phyloP scores from a whole-genome alignment of 78 protist species.

The slime mould (Dictyostelium discoideum) region dicty_2.7 NC_007089.4:1381501-1382000 shows the following conservation, averaged over 20 bases:
- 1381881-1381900: slow-evolving; percentile 2
- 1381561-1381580: not conserved
- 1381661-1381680: not conserved
- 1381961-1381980: slow-evolving; percentile 48
- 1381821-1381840: not conserved
- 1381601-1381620: slow-evolving; percentile 1
- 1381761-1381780: slow-evolving; percentile 8
- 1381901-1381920: not conserved
- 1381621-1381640: not conserved
- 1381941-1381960: slow-evolving; percentile 37
- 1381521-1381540: slow-evolving; percentile 5
- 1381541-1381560: not conserved
- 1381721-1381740: slow-evolving; percentile 28
- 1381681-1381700: not conserved
- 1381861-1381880: slow-evolving; percentile 59
- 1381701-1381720: not conserved
- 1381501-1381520: not conserved
- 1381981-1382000: slow-evolving; percentile 25
- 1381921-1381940: slow-evolving; percentile 28
- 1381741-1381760: slow-evolving; percentile 23
- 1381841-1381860: slow-evolving; percentile 57
- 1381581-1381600: not conserved
- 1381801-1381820: not conserved
- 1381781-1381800: slow-evolving; percentile 14
- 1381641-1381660: not conserved